phyloP scores from a whole-genome alignment of 2,329 filamentous ascomycete species.

The Escovopsis sp. region DNA sequence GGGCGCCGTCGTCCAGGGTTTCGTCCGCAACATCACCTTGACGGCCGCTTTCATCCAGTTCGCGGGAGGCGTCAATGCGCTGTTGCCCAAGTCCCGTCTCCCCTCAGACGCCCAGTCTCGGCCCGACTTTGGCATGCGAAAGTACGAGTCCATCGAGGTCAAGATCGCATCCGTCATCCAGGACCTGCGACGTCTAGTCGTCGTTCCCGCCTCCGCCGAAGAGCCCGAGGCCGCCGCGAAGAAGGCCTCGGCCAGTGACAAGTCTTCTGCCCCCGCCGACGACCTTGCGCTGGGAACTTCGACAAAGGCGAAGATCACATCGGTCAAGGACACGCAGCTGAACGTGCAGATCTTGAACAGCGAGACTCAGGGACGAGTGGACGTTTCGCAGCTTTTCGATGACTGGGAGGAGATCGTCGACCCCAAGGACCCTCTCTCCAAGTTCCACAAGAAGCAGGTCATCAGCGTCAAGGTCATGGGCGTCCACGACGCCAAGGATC shows the following conservation, averaged over 20 bases:
- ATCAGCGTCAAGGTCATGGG: conserved; percentile 68
- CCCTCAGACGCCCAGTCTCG: conserved; percentile 52
- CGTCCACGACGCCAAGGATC: conserved; percentile 77
- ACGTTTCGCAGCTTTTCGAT: conserved; percentile 83
- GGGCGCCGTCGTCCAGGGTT: conserved; percentile 57
- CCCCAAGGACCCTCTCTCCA: conserved; percentile 60
- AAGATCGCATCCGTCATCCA: conserved; percentile 60
- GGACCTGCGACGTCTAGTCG: conserved; percentile 52
- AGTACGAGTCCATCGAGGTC: conserved; percentile 59
- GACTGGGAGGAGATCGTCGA: conserved; percentile 75
- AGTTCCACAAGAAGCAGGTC: conserved; percentile 57
- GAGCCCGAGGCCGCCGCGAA: conserved; percentile 28
- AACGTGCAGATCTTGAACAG: conserved; percentile 74
- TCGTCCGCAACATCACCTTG: conserved; percentile 69
- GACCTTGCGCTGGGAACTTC: conserved; percentile 62
- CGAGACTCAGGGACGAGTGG: conserved; percentile 71
- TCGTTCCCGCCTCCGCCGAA: conserved; percentile 29
- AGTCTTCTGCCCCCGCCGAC: conserved; percentile 32
- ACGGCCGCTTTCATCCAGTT: conserved; percentile 86
- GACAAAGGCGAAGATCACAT: conserved; percentile 64
- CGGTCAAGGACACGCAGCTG: conserved; percentile 79
- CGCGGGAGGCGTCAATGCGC: conserved; percentile 57
- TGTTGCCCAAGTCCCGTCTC: conserved; percentile 69
- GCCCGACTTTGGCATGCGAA: conserved; percentile 65
- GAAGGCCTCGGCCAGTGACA: conserved; percentile 18